These are phyloP conservation scores for Backusella tuberculispora DNA, from an alignment of 192 early-diverging fungal species.

Conservation along the genomic window DNA sequence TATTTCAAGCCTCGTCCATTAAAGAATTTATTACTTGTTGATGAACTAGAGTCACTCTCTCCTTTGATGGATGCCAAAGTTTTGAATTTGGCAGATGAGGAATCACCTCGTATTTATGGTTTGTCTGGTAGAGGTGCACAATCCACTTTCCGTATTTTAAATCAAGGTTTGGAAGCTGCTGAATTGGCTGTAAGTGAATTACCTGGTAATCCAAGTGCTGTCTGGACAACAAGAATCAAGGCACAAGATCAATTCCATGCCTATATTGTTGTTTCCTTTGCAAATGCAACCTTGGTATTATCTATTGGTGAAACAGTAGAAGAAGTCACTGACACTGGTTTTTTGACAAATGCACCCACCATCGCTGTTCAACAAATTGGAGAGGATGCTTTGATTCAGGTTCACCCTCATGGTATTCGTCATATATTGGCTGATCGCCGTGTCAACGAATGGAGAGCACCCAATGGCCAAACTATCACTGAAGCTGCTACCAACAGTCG, in stretches of 20 bases:
- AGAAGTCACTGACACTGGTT: constrained; percentile 91
- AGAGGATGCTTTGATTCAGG: constrained; percentile 87
- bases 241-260: constrained; percentile 66
- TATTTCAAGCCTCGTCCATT: constrained; percentile 80
- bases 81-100: constrained; percentile 88
- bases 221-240: constrained; percentile 76
- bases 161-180: constrained; percentile 89
- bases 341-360: constrained; percentile 82
- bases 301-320: constrained; percentile 92
- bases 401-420: constrained; percentile 88
- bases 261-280: constrained; percentile 92
- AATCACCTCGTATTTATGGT: constrained; percentile 93
- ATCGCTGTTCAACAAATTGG: constrained; percentile 83
- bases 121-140: constrained; percentile 82
- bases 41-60: constrained; percentile 83
- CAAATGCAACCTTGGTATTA: constrained; percentile 90
- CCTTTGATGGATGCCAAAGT: constrained; percentile 87
- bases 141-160: constrained; percentile 84
- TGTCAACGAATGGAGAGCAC: constrained; percentile 93
- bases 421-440: constrained; percentile 88
- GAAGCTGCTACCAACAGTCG: constrained; percentile 82
- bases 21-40: constrained; percentile 86
- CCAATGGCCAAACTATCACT: constrained; percentile 71
- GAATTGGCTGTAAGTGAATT: constrained; percentile 94
- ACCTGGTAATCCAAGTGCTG: constrained; percentile 90